Conservation (phyloP, 768 basidiomycete genomes). For the Lepiota brunneoincarnata region DNA sequence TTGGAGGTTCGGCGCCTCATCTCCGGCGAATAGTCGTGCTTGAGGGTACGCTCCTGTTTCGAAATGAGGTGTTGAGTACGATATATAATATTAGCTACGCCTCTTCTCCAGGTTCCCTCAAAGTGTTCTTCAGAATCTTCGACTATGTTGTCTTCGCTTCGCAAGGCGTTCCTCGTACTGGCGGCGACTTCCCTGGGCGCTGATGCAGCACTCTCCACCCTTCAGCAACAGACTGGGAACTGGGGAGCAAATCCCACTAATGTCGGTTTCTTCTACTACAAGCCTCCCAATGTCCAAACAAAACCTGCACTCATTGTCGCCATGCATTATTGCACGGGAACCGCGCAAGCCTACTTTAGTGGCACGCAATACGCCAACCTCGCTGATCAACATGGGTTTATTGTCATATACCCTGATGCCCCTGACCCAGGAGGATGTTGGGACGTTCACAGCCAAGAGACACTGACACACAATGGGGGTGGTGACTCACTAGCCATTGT, state of each 20-base stretch:
- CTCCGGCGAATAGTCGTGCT: slow-evolving; percentile 1
- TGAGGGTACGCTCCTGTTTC: background rate
- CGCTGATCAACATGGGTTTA: slow-evolving; percentile 45
- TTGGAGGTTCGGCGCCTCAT: background rate
- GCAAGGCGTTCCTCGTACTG: slow-evolving; percentile 17
- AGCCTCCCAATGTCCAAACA: slow-evolving; percentile 32
- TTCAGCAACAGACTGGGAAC: slow-evolving; percentile 38
- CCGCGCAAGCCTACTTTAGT: slow-evolving; percentile 48
- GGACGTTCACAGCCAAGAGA: slow-evolving; percentile 48
- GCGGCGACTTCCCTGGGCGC: slow-evolving; percentile 16
- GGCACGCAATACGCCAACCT: slow-evolving; percentile 48
- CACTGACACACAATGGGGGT: slow-evolving; percentile 53
- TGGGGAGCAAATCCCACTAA: slow-evolving; percentile 53
- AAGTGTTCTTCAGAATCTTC: background rate
- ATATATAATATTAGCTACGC: background rate
- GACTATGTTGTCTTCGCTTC: slow-evolving; percentile 19
- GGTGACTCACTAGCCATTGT: slow-evolving; percentile 54
- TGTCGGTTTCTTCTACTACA: slow-evolving; percentile 46
- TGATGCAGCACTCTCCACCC: slow-evolving; percentile 26
- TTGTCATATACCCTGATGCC: slow-evolving; percentile 49
- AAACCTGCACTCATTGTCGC: slow-evolving; percentile 49
- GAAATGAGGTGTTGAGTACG: background rate
- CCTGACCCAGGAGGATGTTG: slow-evolving; percentile 46
- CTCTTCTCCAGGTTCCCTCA: background rate
- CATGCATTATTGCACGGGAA: slow-evolving; percentile 51